Conservation (phyloP, 108 stramenopile species). For the Nitzschia palea region DNA sequence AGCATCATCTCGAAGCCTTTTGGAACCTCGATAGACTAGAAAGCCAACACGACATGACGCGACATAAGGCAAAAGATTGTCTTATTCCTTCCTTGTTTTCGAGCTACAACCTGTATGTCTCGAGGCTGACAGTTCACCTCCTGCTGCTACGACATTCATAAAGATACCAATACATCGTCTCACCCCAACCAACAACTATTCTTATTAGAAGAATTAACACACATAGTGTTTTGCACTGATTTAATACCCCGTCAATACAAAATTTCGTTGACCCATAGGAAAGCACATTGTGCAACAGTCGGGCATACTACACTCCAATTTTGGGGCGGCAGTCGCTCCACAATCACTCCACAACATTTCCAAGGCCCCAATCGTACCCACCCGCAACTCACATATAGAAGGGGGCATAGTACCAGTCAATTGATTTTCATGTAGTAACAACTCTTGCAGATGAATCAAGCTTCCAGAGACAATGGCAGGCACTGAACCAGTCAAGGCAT, state of each 20-base stretch:
- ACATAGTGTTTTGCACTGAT: no score
- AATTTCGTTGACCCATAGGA: not conserved
- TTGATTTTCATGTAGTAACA: constrained; percentile 25
- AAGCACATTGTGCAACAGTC: constrained; percentile 36
- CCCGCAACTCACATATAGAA: constrained; percentile 31
- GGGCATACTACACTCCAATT: constrained; percentile 16
- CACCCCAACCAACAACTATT: no score
- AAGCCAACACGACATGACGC: not conserved
- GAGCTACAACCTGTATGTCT: no score
- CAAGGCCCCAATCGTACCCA: constrained; percentile 12
- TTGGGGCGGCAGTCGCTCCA: constrained; percentile 2
- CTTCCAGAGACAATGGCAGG: constrained; percentile 21
- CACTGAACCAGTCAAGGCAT: constrained; percentile 42
- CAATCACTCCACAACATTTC: constrained; percentile 34
- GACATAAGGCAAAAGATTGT: not conserved
- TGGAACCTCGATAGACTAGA: not conserved
- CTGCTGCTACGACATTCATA: no score
- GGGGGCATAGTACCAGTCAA: constrained; percentile 28
- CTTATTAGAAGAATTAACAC: no score
- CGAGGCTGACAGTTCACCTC: no score
- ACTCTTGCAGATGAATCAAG: constrained; percentile 8
- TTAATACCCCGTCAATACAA: not conserved
- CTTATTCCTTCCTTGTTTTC: no score
- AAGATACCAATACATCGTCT: no score
- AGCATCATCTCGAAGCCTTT: constrained; percentile 1